Evolutionary conservation across 2,329 filamentous ascomycete genomes (phyloP).

Genomic region (Ceratocystis harringtonii): DNA sequence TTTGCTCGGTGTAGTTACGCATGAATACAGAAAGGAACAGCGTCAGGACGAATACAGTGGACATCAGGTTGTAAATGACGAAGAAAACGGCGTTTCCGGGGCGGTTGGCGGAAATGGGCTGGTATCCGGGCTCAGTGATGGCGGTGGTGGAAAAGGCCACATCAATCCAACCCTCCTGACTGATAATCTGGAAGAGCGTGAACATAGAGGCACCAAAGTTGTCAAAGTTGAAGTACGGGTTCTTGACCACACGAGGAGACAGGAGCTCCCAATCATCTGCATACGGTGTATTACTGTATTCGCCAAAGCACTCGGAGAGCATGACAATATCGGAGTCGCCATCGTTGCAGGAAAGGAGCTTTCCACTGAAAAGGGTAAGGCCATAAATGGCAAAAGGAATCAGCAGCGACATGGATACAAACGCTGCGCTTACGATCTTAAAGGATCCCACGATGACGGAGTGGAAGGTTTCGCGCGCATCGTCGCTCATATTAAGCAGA

Average conservation of each 20-base stretch:
- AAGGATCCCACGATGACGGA: slow-evolving; percentile 87
- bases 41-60: slow-evolving; percentile 90
- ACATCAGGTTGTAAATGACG: slow-evolving; percentile 87
- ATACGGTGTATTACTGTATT: slow-evolving; percentile 62
- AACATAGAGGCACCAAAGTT: slow-evolving; percentile 88
- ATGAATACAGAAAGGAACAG: slow-evolving; percentile 98
- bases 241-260: slow-evolving; percentile 64
- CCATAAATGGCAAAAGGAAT: slow-evolving; percentile 97
- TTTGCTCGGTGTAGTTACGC: slow-evolving; percentile 98
- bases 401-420: slow-evolving; percentile 84
- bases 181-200: slow-evolving; percentile 96
- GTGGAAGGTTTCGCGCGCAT: slow-evolving; percentile 89
- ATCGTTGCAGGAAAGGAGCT: slow-evolving; percentile 62
- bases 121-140: slow-evolving; percentile 60
- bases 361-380: slow-evolving; percentile 77
- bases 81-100: slow-evolving; percentile 90
- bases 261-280: slow-evolving; percentile 62
- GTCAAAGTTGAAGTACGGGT: slow-evolving; percentile 83
- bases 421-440: slow-evolving; percentile 86
- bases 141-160: slow-evolving; percentile 75
- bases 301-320: slow-evolving; percentile 65
- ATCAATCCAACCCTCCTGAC: slow-evolving; percentile 93
- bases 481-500: slow-evolving; percentile 89
- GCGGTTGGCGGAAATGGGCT: slow-evolving; percentile 53
- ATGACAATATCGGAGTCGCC: slow-evolving; percentile 35